Evolutionary conservation across 768 basidiomycete genomes (phyloP).

Genomic region (Collybia nuda): DNA sequence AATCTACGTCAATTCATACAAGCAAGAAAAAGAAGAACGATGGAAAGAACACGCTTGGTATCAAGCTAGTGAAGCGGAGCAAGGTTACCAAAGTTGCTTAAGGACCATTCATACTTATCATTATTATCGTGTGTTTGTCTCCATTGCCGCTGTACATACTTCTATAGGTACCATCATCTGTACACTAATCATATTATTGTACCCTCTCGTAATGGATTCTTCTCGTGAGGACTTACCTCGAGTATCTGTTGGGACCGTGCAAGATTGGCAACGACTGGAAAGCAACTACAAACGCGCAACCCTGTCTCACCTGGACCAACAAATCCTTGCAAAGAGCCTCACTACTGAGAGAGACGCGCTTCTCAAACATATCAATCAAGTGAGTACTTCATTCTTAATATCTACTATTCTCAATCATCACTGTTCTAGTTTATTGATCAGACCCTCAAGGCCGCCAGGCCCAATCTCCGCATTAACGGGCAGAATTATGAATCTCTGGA

Average conservation of each 20-base stretch:
- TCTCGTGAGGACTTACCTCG: conserved; percentile 42
- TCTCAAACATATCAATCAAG: conserved; percentile 51
- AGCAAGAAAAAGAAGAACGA: conserved; percentile 65
- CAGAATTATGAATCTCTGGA: conserved; percentile 69
- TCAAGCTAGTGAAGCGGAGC: conserved; percentile 66
- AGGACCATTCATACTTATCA: background rate
- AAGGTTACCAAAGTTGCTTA: conserved; percentile 14
- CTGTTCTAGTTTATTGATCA: conserved; percentile 55
- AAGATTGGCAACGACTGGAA: conserved; percentile 67
- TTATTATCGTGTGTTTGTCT: conserved; percentile 7
- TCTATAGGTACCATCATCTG: conserved; percentile 7
- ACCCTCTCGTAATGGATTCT: conserved; percentile 27
- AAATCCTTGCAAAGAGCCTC: conserved; percentile 38
- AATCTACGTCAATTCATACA: conserved; percentile 36
- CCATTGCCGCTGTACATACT: conserved; percentile 7
- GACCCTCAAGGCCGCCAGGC: conserved; percentile 60
- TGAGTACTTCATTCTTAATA: conserved; percentile 17
- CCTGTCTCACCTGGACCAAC: conserved; percentile 42
- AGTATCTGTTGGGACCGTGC: conserved; percentile 62
- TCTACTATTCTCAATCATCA: conserved; percentile 5
- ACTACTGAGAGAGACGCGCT: conserved; percentile 45
- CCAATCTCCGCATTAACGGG: conserved; percentile 81
- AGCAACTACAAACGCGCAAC: conserved; percentile 49
- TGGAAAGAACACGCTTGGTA: conserved; percentile 66
- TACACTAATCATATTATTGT: background rate